Evolutionary conservation across 805 yeast species (phyloP).

Genomic region (Lachancea mirantina): DNA sequence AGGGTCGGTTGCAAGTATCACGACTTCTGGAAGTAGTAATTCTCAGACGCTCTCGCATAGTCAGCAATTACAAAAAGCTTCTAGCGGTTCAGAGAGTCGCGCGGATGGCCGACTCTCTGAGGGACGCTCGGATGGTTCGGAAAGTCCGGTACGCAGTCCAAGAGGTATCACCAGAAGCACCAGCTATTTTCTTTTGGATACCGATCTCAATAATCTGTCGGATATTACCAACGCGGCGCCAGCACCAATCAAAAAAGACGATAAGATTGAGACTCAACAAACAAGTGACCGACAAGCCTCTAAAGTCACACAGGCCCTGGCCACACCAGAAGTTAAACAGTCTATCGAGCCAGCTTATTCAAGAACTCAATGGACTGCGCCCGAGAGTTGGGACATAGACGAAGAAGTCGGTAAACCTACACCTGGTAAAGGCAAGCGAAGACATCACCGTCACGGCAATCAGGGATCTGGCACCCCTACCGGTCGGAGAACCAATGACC

Average conservation of each 20-base stretch:
- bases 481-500: constrained; percentile 5
- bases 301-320: not conserved
- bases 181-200: constrained; percentile 22
- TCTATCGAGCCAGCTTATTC: constrained; percentile 3
- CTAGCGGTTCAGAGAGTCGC: constrained; percentile 1
- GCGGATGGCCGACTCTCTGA: constrained; percentile 1
- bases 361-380: constrained; percentile 42
- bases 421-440: constrained; percentile 3
- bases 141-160: constrained; percentile 5
- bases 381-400: constrained; percentile 58
- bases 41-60: constrained; percentile 1
- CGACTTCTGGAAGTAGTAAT: constrained; percentile 5
- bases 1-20: constrained; percentile 11
- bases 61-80: not conserved
- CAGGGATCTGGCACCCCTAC: constrained; percentile 9
- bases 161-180: constrained; percentile 4
- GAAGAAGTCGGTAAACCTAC: constrained; percentile 11
- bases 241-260: constrained; percentile 4
- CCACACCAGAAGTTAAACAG: constrained; percentile 2
- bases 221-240: constrained; percentile 18
- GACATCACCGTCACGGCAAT: constrained; percentile 8
- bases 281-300: no score
- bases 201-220: constrained; percentile 24
- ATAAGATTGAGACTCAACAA: not conserved
- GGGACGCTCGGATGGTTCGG: constrained; percentile 5